These are phyloP conservation scores for Fagus sylvatica DNA, from an alignment of 306 rosid genomes.

Conservation along the genomic window DNA sequence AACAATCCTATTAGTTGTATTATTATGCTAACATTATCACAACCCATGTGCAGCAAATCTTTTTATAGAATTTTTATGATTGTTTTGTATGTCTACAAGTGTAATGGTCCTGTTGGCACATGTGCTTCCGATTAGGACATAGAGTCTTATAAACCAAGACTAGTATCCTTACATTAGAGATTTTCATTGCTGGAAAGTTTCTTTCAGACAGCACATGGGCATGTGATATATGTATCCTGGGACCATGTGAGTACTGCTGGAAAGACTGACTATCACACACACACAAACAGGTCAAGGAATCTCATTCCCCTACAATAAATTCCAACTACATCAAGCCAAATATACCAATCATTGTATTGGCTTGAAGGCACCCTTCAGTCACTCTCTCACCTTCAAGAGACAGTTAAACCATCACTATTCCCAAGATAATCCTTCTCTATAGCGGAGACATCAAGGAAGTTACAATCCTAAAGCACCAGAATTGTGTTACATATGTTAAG, in stretches of 20 bases:
- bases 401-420: slow-evolving; percentile 35
- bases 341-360: slow-evolving; percentile 56
- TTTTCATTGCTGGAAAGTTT: slow-evolving; percentile 46
- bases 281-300: slow-evolving; percentile 28
- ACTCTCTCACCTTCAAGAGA: slow-evolving; percentile 32
- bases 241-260: slow-evolving; percentile 58
- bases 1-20: not conserved
- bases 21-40: not conserved
- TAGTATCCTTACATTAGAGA: slow-evolving; percentile 25
- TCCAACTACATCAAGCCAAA: slow-evolving; percentile 42
- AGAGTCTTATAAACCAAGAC: slow-evolving; percentile 32
- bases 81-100: slow-evolving; percentile 19
- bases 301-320: slow-evolving; percentile 37
- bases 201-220: slow-evolving; percentile 62
- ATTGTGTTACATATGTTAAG: slow-evolving; percentile 3
- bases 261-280: slow-evolving; percentile 41
- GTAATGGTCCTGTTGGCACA: slow-evolving; percentile 41
- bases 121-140: slow-evolving; percentile 38
- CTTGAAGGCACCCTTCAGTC: slow-evolving; percentile 27
- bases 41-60: slow-evolving; percentile 21
- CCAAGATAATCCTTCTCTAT: slow-evolving; percentile 10
- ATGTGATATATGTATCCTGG: slow-evolving; percentile 39
- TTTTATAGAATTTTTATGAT: not conserved
- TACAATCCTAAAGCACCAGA: not conserved
- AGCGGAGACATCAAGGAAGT: slow-evolving; percentile 16